These are phyloP conservation scores for Hypoxylon cercidicola DNA, from an alignment of 495 filamentous ascomycete species.

Conservation along the genomic window DNA sequence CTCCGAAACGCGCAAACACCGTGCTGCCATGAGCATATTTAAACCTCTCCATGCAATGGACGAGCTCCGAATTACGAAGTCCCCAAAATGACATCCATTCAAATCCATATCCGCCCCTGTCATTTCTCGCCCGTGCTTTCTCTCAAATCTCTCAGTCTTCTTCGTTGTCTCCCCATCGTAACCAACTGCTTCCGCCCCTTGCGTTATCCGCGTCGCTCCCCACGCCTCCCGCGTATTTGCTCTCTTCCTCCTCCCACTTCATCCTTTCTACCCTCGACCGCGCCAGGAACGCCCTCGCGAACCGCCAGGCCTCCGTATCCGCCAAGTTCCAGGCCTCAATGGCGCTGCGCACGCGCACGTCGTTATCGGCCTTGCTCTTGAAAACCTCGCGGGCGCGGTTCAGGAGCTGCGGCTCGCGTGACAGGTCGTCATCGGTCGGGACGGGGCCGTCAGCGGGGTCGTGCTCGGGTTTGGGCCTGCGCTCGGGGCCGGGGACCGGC, in stretches of 20 bases:
- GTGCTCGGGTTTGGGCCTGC: slow-evolving; percentile 47
- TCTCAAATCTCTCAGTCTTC: slow-evolving; percentile 9
- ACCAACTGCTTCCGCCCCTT: slow-evolving; percentile 39
- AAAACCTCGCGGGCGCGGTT: slow-evolving; percentile 66
- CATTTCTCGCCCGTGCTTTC: slow-evolving; percentile 43
- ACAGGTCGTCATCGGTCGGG: slow-evolving; percentile 59
- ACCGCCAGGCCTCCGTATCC: slow-evolving; percentile 93
- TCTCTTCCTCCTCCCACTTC: slow-evolving; percentile 79
- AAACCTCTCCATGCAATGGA: too few relatives aligned
- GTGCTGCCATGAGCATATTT: slow-evolving; percentile 33
- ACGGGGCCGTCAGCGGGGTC: slow-evolving; percentile 59
- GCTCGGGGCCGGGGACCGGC: slow-evolving; percentile 57
- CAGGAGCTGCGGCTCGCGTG: slow-evolving; percentile 70
- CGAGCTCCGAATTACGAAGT: slow-evolving; percentile 16
- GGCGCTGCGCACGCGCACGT: slow-evolving; percentile 64
- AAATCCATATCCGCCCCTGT: slow-evolving; percentile 23
- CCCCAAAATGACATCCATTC: slow-evolving; percentile 19
- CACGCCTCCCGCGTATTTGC: slow-evolving; percentile 66
- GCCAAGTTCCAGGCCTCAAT: slow-evolving; percentile 94
- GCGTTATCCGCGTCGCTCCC: slow-evolving; percentile 50
- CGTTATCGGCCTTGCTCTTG: slow-evolving; percentile 51
- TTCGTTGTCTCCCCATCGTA: slow-evolving; percentile 47
- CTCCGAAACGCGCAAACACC: slow-evolving; percentile 41
- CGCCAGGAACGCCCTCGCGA: slow-evolving; percentile 78
- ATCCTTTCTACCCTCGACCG: slow-evolving; percentile 67